Conservation (phyloP, 139 green algal species). For the Auxenochlorella protothecoides region DNA sequence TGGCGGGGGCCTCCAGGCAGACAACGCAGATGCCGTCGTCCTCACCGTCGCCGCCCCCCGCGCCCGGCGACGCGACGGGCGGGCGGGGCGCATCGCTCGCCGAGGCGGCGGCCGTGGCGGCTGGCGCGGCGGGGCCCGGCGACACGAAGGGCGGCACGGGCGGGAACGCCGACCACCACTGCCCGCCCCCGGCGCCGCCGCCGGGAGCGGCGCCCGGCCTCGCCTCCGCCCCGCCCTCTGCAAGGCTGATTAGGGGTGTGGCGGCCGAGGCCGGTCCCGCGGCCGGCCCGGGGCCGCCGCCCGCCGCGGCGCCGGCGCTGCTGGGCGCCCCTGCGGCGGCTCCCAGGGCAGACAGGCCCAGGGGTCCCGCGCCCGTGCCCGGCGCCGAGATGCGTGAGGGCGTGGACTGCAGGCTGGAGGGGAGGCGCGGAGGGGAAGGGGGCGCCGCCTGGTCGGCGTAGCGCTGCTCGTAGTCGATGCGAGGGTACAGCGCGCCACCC, state of each 20-base stretch:
- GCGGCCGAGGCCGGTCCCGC: neutral
- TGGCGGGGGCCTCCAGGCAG: slow-evolving; percentile 18
- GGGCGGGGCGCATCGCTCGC: neutral
- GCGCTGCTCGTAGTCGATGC: too few relatives aligned
- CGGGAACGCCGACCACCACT: neutral
- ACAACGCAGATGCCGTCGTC: slow-evolving; percentile 12
- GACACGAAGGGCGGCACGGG: neutral
- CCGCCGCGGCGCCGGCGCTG: too few relatives aligned
- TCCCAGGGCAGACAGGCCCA: too few relatives aligned
- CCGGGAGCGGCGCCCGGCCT: neutral
- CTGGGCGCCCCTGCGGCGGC: too few relatives aligned
- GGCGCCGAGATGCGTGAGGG: too few relatives aligned
- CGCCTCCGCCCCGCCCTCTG: neutral
- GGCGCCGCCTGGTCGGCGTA: too few relatives aligned
- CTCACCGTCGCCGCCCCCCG: neutral
- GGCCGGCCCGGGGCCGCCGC: too few relatives aligned
- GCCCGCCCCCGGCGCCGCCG: neutral
- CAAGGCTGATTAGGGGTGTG: slow-evolving; percentile 1
- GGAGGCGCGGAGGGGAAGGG: too few relatives aligned
- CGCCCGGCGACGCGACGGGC: neutral
- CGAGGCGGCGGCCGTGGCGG: neutral
- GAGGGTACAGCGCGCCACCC: too few relatives aligned
- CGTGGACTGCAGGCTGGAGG: too few relatives aligned
- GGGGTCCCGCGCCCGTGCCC: too few relatives aligned
- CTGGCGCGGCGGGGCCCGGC: neutral